Conservation (phyloP, 2,329 filamentous ascomycete genomes). For the Trichoderma gracile region DNA sequence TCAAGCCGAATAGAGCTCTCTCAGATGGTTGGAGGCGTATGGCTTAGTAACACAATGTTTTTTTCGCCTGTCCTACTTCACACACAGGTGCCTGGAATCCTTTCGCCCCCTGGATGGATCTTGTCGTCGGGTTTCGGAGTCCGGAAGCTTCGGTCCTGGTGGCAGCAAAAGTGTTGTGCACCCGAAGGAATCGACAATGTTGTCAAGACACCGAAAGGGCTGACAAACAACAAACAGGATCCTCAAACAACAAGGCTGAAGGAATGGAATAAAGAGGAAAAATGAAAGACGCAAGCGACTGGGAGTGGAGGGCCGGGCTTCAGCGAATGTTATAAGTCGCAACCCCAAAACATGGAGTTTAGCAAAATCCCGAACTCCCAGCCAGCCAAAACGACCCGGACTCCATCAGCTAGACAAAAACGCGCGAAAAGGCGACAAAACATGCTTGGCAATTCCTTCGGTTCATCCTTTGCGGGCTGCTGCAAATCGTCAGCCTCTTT, state of each 20-base stretch:
- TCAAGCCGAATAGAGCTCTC: neutral
- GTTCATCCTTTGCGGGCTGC: neutral
- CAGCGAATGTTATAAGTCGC: slow-evolving; percentile 1
- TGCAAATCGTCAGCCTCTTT: neutral
- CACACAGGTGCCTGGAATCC: neutral
- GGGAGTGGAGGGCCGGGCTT: neutral
- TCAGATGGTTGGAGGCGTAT: neutral
- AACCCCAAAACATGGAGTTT: slow-evolving; percentile 15
- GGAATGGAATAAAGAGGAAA: neutral
- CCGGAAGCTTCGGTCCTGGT: slow-evolving; percentile 11
- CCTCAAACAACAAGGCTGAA: neutral
- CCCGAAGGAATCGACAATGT: neutral
- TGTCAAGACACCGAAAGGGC: neutral
- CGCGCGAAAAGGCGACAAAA: neutral
- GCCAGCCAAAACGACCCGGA: neutral
- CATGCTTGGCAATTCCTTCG: neutral
- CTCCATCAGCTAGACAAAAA: neutral
- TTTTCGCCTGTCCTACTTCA: neutral
- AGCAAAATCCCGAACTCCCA: slow-evolving; percentile 19
- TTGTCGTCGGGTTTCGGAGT: slow-evolving; percentile 15
- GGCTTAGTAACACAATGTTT: neutral
- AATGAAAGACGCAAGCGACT: neutral
- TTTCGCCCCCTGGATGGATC: neutral
- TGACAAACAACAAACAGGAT: neutral
- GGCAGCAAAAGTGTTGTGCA: neutral